Evolutionary conservation across 345 rosid genomes (phyloP).

Genomic region (Luvunga scandens): DNA sequence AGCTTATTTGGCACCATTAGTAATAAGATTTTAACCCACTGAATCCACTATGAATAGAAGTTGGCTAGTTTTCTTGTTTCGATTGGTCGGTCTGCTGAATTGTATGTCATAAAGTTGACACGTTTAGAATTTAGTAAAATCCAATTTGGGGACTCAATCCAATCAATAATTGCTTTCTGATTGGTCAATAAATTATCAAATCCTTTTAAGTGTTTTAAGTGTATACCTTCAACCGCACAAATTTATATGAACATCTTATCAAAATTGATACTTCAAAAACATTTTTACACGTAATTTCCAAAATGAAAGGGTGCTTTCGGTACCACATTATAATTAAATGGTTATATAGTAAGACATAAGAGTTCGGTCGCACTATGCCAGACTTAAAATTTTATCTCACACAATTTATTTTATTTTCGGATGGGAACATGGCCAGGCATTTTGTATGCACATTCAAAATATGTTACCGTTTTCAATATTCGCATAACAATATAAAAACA

Average conservation of each 20-base stretch:
- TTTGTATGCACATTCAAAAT: no score
- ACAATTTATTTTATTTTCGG: no score
- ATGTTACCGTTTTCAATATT: no score
- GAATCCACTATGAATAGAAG: not conserved
- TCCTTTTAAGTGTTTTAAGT: not conserved
- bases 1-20: not conserved
- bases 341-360: no score
- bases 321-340: no score
- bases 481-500: no score
- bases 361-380: no score
- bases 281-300: no score
- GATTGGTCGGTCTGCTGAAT: not conserved
- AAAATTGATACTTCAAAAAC: no score
- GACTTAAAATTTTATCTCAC: no score
- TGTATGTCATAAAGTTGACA: not conserved
- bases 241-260: not conserved
- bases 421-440: no score
- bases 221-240: not conserved
- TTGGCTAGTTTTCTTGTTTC: not conserved
- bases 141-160: not conserved
- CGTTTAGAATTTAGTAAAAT: conserved; percentile 2
- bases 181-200: not conserved
- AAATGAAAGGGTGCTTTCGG: no score
- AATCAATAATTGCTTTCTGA: not conserved
- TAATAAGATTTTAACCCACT: not conserved